Evolutionary conservation across 176 grass and related monocot species (phyloP), one percentile per base, ranked within the genome.

Genomic region (Metroxylon sagu): DNA sequence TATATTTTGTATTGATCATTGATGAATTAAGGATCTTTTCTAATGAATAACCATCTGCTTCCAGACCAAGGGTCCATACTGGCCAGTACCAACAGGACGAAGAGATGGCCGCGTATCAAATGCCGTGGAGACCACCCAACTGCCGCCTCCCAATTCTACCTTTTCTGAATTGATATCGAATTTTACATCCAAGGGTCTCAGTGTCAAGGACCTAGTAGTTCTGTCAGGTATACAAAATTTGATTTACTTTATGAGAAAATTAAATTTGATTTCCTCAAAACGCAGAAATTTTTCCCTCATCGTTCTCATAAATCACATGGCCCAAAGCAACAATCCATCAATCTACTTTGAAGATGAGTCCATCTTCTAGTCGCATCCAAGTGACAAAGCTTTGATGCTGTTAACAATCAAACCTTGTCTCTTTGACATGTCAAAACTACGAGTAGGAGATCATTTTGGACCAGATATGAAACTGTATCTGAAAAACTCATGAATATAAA

Each of bases 151-250:
- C 1, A 76, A 26, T 14, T 76, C 73, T 43, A 83, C 80, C 56
- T 65, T 98, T 71, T 80, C 82, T 29, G 52, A 48, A 65, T 71
- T 98, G 27, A 81, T 73, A 27, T 60, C 76, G 48, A 50, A 79
- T 29, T 98, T 89, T 70, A 65, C 43, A 21, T 67, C 69, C 29
- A 83, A 85, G 70, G 83, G 78, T 54, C 82, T 98, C 2, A 78
- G 82, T 83, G 10, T 66, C 18, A 98, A 93, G 73, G 93, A 98
- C 76, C 64, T 98, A 4, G 93, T 81, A 19, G 88, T 98, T 3
- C 78, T 98, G 29, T 98, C 93, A 56, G 84, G 84, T 93, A 74
- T 2, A 58, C 14, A 35, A 6, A 23, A 35, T 35, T 35, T 35
- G 1, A 35, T 35, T 35, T 35, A 35, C 31, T 35, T 35, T 3